Conservation (phyloP, 495 filamentous ascomycete genomes). For the Hypomontagnella submonticulosa region DNA sequence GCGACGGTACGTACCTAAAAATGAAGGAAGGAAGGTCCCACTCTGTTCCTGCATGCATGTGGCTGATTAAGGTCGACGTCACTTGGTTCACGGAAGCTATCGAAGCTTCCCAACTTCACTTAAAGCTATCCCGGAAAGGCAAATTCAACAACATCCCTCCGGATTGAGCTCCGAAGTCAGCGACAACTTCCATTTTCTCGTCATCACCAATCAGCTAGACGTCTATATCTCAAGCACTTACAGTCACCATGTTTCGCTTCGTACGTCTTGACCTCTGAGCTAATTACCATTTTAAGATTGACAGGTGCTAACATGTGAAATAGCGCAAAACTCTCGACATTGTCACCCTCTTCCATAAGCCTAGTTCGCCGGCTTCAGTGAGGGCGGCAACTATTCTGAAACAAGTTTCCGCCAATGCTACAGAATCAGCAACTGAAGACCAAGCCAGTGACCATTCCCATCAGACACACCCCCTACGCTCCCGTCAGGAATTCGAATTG, state of each 20-base stretch:
- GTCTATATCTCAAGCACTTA: not conserved
- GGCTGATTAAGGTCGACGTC: constrained; percentile 32
- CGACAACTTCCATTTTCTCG: not conserved
- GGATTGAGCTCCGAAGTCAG: constrained; percentile 1
- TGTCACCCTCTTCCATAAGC: constrained; percentile 94
- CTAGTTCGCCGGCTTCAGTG: constrained; percentile 70
- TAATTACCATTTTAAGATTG: not conserved
- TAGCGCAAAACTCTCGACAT: constrained; percentile 88
- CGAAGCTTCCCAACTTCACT: constrained; percentile 18
- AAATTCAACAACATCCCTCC: constrained; percentile 26
- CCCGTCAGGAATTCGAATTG: constrained; percentile 80
- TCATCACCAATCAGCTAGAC: not conserved
- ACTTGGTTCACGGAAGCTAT: constrained; percentile 22
- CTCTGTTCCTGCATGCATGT: not conserved
- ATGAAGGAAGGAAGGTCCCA: too few relatives aligned
- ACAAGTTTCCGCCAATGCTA: constrained; percentile 71
- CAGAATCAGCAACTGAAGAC: constrained; percentile 68
- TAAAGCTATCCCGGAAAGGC: constrained; percentile 39
- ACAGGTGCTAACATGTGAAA: constrained; percentile 23
- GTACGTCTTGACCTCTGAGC: constrained; percentile 45
- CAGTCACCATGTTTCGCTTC: constrained; percentile 55
- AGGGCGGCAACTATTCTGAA: constrained; percentile 79
- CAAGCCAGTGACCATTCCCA: constrained; percentile 69
- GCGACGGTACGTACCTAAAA: too few relatives aligned
- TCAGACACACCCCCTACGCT: constrained; percentile 60